Evolutionary conservation across 1,284 basidiomycete genomes (phyloP).

Genomic region (Cronartium quercuum): DNA sequence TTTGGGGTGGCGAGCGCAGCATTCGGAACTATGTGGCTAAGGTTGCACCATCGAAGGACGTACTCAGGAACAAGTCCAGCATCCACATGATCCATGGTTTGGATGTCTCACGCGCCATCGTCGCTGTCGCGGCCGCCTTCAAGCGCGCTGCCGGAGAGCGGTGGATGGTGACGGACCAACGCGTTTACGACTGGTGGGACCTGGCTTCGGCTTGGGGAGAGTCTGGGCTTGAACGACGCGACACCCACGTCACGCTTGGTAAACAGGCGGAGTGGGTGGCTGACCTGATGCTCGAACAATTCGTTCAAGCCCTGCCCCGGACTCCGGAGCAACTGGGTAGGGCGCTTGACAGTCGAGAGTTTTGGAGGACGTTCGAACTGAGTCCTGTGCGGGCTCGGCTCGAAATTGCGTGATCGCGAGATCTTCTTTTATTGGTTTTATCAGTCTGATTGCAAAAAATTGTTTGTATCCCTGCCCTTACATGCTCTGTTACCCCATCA

Average conservation of each 20-base stretch:
- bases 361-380: slow-evolving; percentile 54
- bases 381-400: slow-evolving; percentile 42
- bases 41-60: slow-evolving; percentile 58
- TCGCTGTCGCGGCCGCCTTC: slow-evolving; percentile 46
- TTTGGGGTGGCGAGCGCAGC: slow-evolving; percentile 58
- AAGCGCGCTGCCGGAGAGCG: slow-evolving; percentile 35
- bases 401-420: slow-evolving; percentile 20
- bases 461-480: too few relatives aligned
- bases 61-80: slow-evolving; percentile 54
- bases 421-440: too few relatives aligned
- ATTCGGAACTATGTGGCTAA: slow-evolving; percentile 56
- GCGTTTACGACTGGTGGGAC: slow-evolving; percentile 65
- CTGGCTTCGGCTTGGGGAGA: slow-evolving; percentile 56
- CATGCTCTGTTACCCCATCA: too few relatives aligned
- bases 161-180: slow-evolving; percentile 54
- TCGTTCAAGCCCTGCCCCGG: slow-evolving; percentile 57
- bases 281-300: slow-evolving; percentile 57
- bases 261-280: slow-evolving; percentile 54
- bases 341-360: slow-evolving; percentile 59
- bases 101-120: slow-evolving; percentile 57
- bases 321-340: slow-evolving; percentile 54
- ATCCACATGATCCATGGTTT: slow-evolving; percentile 54
- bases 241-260: slow-evolving; percentile 33
- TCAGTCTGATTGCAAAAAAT: too few relatives aligned
- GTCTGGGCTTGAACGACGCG: slow-evolving; percentile 47